Base-by-base conservation (phyloP, 2,329 filamentous ascomycete species). In the Botrytis deweyae region DNA sequence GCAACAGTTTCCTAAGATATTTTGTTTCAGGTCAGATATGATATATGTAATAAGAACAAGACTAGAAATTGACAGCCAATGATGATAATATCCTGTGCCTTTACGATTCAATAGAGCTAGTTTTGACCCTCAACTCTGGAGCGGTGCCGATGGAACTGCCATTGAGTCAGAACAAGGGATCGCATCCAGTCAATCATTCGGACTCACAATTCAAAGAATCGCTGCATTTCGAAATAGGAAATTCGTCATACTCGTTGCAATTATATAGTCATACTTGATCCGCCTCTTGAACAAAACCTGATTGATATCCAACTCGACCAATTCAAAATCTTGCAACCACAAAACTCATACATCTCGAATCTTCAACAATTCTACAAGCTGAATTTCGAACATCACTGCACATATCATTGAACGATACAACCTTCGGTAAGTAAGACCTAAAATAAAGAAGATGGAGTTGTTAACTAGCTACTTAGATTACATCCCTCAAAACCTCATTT, bases 61-160 rank as follows among this genome's bases (percentile, higher is more conserved):
- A 40, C 1, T 25, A n/a, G 0, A 38, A 40, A n/a, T 25, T 0
- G 16, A 40, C 1, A 16, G 14, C 14, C 5, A 62, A 22, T 3
- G 14, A 38, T 25, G 5, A 16, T 18, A 29, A 29, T 3, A n/a
- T 18, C 6, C 36, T 7, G 6, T 62, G 7, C 25, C 8, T 18
- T 20, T 14, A 9, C 12, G 22, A 38, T 40, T 38, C 1, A 12
- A n/a, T 14, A 1, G 22, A 18, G 5, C 22, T 14, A 40, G 7
- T 62, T 40, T 40, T 16, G 8, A 40, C n/a, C 59, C 38, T 25
- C 22, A n/a, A 40, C 14, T 25, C 59, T 62, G 6, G 14, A 22
- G 25, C 12, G 12, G 36, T 62, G 36, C 20, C 18, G 8, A 12
- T 22, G 36, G 12, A 9, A 6, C 25, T 40, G 6, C 3, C 58